Evolutionary conservation across 768 basidiomycete species (phyloP).

Genomic region (Hydnomerulius pinastri): DNA sequence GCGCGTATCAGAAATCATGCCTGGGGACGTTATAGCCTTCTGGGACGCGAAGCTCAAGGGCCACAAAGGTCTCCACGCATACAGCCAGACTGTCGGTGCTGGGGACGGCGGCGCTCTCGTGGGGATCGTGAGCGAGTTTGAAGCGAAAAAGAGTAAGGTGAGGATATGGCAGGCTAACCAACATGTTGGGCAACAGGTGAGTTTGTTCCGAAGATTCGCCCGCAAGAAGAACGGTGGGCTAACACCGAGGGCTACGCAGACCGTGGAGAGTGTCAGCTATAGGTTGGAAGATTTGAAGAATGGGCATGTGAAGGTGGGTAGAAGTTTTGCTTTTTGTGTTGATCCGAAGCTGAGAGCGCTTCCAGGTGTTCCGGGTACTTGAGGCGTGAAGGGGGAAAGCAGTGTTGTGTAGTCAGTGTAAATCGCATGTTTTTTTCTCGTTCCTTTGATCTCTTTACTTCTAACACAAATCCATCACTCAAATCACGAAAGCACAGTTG

Average conservation of each 20-base stretch:
- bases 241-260: slow-evolving; percentile 42
- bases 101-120: slow-evolving; percentile 55
- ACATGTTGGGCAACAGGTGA: slow-evolving; percentile 79
- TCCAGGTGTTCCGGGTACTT: slow-evolving; percentile 42
- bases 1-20: slow-evolving; percentile 77
- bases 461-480: neutral
- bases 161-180: slow-evolving; percentile 85
- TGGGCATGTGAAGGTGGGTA: slow-evolving; percentile 71
- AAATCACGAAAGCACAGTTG: neutral
- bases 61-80: slow-evolving; percentile 74
- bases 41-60: slow-evolving; percentile 79
- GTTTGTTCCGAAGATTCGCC: slow-evolving; percentile 33
- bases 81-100: slow-evolving; percentile 59
- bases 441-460: neutral
- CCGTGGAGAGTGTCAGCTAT: slow-evolving; percentile 81
- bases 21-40: slow-evolving; percentile 81
- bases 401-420: slow-evolving; percentile 3
- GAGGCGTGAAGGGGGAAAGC: slow-evolving; percentile 35
- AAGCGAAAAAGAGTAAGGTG: slow-evolving; percentile 85
- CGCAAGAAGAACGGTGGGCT: slow-evolving; percentile 34
- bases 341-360: slow-evolving; percentile 8
- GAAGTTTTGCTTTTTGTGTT: neutral
- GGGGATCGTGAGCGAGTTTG: slow-evolving; percentile 81
- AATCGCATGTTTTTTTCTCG: neutral
- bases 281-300: slow-evolving; percentile 88